phyloP scores from a whole-genome alignment of 352 stramenopile species.

The Phytophthora tentaculata region DNA sequence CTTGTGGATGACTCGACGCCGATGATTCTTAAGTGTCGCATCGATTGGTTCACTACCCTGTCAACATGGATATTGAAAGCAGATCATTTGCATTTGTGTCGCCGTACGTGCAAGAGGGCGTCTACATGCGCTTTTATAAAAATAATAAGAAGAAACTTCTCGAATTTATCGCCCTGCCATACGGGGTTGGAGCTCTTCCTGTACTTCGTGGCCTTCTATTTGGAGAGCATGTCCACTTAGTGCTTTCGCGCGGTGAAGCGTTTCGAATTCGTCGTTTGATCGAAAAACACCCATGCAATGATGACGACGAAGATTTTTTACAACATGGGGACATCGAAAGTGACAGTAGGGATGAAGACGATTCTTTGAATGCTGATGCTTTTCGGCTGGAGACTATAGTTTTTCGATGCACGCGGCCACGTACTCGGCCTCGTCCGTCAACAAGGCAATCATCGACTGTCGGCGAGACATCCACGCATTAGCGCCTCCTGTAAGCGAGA shows the following conservation, averaged over 20 bases:
- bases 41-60: no score
- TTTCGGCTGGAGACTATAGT: no score
- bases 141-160: neutral
- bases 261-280: conserved; percentile 4
- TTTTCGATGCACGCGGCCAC: no score
- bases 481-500: no score
- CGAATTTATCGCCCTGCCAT: neutral
- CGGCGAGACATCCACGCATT: no score
- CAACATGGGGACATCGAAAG: neutral
- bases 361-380: neutral
- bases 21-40: no score
- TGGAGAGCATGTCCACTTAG: neutral
- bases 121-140: neutral
- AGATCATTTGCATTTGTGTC: neutral
- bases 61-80: no score
- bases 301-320: neutral
- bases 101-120: neutral
- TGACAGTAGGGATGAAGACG: neutral
- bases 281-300: neutral
- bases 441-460: no score
- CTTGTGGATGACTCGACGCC: no score
- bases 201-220: conserved; percentile 3
- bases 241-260: conserved; percentile 2
- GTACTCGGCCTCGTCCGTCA: no score
- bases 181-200: conserved; percentile 1